phyloP scores from a whole-genome alignment of 176 grass and related monocot genomes.

The Hordeum marinum region DNA sequence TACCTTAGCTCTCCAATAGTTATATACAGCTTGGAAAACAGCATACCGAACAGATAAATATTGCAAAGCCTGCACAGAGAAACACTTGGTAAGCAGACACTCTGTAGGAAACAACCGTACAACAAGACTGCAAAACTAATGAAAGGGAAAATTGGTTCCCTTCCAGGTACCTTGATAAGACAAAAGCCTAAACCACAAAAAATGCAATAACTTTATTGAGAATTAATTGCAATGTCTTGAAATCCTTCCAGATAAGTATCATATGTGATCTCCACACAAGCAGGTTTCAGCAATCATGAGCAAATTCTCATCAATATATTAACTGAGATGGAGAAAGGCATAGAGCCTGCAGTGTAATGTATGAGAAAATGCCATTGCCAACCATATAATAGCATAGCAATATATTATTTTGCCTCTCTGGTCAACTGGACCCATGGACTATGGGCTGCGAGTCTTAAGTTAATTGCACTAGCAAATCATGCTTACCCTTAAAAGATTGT shows the following conservation, averaged over 20 bases:
- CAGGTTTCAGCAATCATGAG: neutral
- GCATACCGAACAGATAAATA: slow-evolving; percentile 60
- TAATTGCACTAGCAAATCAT: neutral
- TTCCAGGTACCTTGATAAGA: neutral
- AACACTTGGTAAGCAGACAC: slow-evolving; percentile 33
- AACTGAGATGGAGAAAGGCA: neutral
- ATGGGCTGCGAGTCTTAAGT: neutral
- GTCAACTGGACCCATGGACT: neutral
- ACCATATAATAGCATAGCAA: neutral
- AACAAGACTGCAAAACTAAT: neutral
- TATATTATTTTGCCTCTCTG: neutral
- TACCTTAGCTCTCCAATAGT: slow-evolving; percentile 97
- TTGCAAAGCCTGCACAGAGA: slow-evolving; percentile 63
- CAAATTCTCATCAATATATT: neutral
- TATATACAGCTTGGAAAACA: slow-evolving; percentile 87
- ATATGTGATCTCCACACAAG: neutral
- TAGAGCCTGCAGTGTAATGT: neutral
- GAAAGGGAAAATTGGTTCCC: neutral
- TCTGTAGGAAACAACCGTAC: neutral
- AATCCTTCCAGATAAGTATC: neutral
- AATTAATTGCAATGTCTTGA: neutral
- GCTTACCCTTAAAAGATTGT: neutral
- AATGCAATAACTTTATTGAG: neutral
- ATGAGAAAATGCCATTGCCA: neutral
- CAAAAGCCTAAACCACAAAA: neutral